Percentiles rank a stretch among this genome's conserved stretches.
These are phyloP conservation scores for Paecilomyces variotii DNA, from an alignment of 2,329 filamentous ascomycete genomes.

Conservation along the genomic window DNA sequence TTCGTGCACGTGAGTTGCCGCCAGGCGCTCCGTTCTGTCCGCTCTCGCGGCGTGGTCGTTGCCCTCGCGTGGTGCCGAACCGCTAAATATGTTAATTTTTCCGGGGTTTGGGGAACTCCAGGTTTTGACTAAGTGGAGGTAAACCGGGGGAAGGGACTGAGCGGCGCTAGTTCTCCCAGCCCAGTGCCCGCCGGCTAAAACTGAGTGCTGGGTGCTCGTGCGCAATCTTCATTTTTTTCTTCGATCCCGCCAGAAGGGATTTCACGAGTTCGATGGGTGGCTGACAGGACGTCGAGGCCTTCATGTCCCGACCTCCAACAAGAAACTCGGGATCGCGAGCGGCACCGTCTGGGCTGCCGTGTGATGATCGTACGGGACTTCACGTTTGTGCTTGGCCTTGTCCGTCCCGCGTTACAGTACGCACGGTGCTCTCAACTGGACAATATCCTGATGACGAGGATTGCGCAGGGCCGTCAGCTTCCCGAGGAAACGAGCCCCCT, in stretches of 20 bases:
- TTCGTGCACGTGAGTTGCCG: background rate
- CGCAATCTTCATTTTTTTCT: background rate
- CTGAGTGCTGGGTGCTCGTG: background rate
- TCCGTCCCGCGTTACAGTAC: background rate
- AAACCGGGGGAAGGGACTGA: background rate
- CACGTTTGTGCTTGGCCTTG: background rate
- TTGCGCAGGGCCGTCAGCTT: background rate
- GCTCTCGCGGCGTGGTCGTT: background rate
- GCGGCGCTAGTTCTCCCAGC: background rate
- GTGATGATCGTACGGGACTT: background rate
- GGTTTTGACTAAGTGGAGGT: background rate
- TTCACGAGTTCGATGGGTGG: background rate
- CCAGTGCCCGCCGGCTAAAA: background rate
- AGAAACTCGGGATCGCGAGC: background rate
- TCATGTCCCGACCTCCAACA: background rate
- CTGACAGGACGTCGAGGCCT: too few relatives aligned
- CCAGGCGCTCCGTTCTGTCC: background rate
- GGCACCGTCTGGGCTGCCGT: background rate
- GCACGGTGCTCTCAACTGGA: background rate
- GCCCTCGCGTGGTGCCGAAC: background rate
- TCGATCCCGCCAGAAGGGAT: background rate
- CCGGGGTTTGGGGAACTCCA: background rate
- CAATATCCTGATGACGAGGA: background rate
- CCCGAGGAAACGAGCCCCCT: background rate
- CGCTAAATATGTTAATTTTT: background rate